Evolutionary conservation across 1,139 yeast species (phyloP).

Genomic region (Diutina sp.): DNA sequence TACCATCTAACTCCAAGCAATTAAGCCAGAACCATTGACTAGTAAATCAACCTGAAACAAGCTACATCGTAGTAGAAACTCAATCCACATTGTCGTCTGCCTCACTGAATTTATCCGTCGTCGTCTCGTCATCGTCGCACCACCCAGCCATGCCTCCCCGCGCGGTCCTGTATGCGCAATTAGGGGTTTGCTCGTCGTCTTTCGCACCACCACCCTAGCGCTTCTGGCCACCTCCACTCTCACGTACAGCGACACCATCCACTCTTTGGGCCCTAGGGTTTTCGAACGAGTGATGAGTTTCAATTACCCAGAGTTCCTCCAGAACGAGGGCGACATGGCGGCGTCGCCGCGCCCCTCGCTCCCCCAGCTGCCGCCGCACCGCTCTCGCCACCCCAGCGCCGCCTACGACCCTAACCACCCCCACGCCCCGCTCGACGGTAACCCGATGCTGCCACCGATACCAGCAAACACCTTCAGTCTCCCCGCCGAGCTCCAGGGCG

Average conservation of each 20-base stretch:
- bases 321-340: background rate
- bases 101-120: background rate
- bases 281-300: conserved; percentile 13
- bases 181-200: background rate
- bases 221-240: background rate
- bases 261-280: background rate
- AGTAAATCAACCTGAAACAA: background rate
- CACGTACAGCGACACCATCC: background rate
- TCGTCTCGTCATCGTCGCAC: background rate
- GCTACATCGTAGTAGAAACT: too few species aligned
- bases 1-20: background rate
- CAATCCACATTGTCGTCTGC: too few species aligned
- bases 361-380: background rate
- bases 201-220: background rate
- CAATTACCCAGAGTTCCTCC: conserved; percentile 26
- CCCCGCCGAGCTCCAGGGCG: conserved; percentile 53
- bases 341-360: background rate
- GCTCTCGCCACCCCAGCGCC: background rate
- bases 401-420: background rate
- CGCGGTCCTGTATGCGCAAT: background rate
- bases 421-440: background rate
- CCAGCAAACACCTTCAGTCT: conserved; percentile 22
- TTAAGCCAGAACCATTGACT: background rate
- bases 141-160: background rate
- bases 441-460: background rate